These are phyloP conservation scores for Castanea sativa DNA, from an alignment of 306 rosid species.

Conservation along the genomic window DNA sequence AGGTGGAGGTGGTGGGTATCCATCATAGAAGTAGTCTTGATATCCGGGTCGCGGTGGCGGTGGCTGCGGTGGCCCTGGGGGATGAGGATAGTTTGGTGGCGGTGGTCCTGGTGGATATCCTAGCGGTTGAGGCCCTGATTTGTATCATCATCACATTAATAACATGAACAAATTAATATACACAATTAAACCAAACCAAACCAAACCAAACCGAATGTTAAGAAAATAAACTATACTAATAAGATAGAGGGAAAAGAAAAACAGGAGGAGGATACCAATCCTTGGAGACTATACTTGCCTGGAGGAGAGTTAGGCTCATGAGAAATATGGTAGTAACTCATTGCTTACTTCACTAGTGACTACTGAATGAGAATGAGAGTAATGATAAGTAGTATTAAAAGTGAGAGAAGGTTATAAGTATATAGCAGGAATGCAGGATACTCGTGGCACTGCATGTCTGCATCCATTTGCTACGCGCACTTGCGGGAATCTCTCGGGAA, in stretches of 20 bases:
- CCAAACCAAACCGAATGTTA: background rate
- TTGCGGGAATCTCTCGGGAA: background rate
- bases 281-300: slow-evolving; percentile 11
- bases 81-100: no score
- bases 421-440: background rate
- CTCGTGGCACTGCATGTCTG: background rate
- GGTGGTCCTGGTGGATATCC: no score
- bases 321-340: slow-evolving; percentile 21
- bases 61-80: no score
- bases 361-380: no score
- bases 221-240: background rate
- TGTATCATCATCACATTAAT: background rate
- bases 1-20: no score
- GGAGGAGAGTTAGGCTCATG: slow-evolving; percentile 8
- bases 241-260: background rate
- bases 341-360: background rate
- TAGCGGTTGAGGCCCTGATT: no score
- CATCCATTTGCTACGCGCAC: background rate
- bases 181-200: background rate
- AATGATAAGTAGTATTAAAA: no score
- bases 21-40: no score
- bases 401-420: background rate
- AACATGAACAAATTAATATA: background rate
- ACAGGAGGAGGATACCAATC: background rate
- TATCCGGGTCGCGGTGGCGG: no score